Conservation (phyloP, 1,284 basidiomycete genomes). For the Cystobasidiaceae sp. region DNA sequence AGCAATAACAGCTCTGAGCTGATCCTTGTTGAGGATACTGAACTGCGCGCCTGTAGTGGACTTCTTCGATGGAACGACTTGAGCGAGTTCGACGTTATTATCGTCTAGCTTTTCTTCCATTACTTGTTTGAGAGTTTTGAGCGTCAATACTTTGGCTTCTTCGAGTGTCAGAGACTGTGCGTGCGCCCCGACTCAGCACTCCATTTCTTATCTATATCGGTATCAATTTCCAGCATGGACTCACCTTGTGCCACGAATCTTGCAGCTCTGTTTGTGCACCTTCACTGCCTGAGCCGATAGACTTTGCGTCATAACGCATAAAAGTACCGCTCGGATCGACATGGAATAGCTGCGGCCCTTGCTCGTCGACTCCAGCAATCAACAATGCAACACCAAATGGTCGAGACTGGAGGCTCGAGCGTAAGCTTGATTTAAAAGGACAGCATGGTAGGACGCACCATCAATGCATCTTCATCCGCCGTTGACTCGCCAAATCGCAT, state of each 20-base stretch:
- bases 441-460: conserved; percentile 53
- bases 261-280: conserved; percentile 95
- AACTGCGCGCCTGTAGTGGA: conserved; percentile 58
- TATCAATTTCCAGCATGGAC: too few species aligned
- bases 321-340: conserved; percentile 99
- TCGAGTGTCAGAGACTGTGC: conserved; percentile 80
- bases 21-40: conserved; percentile 70
- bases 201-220: neutral
- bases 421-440: neutral
- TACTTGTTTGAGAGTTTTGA: conserved; percentile 93
- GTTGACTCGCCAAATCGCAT: conserved; percentile 98
- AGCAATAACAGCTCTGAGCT: conserved; percentile 67
- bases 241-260: conserved; percentile 92
- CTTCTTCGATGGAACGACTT: conserved; percentile 53
- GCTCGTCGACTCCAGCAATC: conserved; percentile 93
- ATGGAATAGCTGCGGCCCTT: conserved; percentile 95
- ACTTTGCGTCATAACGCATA: conserved; percentile 95
- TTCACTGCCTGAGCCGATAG: conserved; percentile 96
- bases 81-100: conserved; percentile 95
- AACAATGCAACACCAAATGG: conserved; percentile 97
- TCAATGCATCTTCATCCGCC: conserved; percentile 82
- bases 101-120: conserved; percentile 99
- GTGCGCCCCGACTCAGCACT: neutral
- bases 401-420: too few species aligned
- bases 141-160: conserved; percentile 79